Evolutionary conservation across 192 early-diverging fungal species (phyloP).

Genomic region (Umbelopsis sp.): DNA sequence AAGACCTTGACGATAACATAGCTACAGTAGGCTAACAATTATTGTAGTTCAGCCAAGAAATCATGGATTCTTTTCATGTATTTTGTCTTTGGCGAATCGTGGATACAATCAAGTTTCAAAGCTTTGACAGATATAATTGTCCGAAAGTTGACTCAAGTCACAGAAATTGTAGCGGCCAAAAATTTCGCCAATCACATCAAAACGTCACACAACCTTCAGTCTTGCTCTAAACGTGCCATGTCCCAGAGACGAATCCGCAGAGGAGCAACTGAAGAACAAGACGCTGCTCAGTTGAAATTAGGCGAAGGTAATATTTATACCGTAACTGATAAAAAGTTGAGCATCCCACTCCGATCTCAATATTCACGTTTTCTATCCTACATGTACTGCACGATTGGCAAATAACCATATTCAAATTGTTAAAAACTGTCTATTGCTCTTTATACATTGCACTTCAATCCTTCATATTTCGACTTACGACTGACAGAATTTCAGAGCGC

Average conservation of each 20-base stretch:
- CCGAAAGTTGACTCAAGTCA: no score
- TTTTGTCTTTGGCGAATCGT: no score
- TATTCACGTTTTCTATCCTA: not conserved
- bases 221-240: constrained; percentile 11
- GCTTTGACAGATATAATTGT: no score
- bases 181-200: no score
- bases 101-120: no score
- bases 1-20: no score
- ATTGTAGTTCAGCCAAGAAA: no score
- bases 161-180: no score
- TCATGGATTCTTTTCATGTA: no score
- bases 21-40: no score
- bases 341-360: not conserved
- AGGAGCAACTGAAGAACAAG: constrained; percentile 63
- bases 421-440: no score
- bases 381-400: not conserved
- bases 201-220: not conserved
- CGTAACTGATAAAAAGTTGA: not conserved
- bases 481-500: constrained; percentile 65
- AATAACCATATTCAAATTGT: not conserved
- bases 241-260: constrained; percentile 42
- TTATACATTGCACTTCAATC: not conserved
- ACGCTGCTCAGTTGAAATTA: constrained; percentile 62
- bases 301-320: constrained; percentile 51
- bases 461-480: not conserved